Evolutionary conservation across 1,284 basidiomycete genomes (phyloP).

Genomic region (Bothia castanella): DNA sequence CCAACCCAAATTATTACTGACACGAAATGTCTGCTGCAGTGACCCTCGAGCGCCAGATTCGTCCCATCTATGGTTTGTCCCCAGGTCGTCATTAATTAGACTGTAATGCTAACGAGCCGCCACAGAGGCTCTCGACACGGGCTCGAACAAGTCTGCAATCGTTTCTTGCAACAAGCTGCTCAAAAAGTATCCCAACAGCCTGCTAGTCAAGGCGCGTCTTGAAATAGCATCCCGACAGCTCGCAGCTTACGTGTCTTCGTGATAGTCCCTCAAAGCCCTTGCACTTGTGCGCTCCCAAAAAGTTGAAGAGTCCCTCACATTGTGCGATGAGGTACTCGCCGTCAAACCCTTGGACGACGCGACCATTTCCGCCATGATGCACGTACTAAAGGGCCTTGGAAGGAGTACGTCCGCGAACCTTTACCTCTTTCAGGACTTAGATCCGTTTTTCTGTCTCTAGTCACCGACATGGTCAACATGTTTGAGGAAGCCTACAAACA

Average conservation of each 20-base stretch:
- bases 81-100: not conserved
- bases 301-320: conserved; percentile 71
- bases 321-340: conserved; percentile 76
- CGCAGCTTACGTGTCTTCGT: conserved; percentile 1
- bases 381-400: conserved; percentile 71
- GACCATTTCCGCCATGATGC: conserved; percentile 74
- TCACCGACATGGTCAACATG: conserved; percentile 73
- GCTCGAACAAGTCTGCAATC: conserved; percentile 80
- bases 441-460: conserved; percentile 35
- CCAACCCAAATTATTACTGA: not conserved
- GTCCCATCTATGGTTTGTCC: conserved; percentile 69
- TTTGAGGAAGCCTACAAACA: conserved; percentile 78
- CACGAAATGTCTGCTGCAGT: conserved; percentile 39
- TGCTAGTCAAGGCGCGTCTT: conserved; percentile 61
- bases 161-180: conserved; percentile 80
- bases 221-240: not conserved
- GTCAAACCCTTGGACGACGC: conserved; percentile 64
- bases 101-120: conserved; percentile 10
- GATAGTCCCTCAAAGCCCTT: conserved; percentile 73
- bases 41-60: conserved; percentile 72
- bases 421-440: not conserved
- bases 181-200: conserved; percentile 73
- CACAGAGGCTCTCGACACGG: conserved; percentile 77
- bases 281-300: conserved; percentile 79
- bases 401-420: conserved; percentile 51